Evolutionary conservation across 768 basidiomycete genomes (phyloP), one percentile per base, ranked within the genome.

Genomic region (Rhodotorula babjevae): DNA sequence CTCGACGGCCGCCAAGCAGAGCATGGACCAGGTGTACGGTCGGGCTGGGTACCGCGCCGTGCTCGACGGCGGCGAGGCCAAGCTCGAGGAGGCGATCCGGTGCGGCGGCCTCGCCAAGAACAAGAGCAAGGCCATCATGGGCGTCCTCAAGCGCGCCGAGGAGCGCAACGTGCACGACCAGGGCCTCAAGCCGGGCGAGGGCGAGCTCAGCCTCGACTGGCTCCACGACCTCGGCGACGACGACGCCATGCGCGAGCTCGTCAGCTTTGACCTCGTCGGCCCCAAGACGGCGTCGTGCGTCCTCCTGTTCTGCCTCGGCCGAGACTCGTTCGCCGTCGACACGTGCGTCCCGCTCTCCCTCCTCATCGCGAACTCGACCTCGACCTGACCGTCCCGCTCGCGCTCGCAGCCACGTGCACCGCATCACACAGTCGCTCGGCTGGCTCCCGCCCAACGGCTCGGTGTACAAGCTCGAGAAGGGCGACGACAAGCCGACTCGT

Each of bases 321-420:
- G 78, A 18, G 72, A 76, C 21, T 75, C 73, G 11, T 78, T 79
- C 53, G 78, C 78, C 2, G 77, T 79, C 46, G 78, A 79, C 63
- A 79, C 77, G 71, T 76, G 29, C n/a, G 75, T 63, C 40, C 49
- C 25, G n/a, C 25, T 19, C 10, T 29, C 27, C 2, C n/a, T 16
- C 27, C 25, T 23, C 25, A 21, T 16, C 50, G 7, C 31, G 11
- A 3, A 7, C 29, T 36, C 36, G 25, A 27, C 49, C 27, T n/a
- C n/a, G n/a, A n/a, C n/a, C 21, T 14, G 31, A 12, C n/a, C n/a
- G 23, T 33, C 44, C 5, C 2, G 42, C 27, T 29, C 14, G 27
- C 36, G 36, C 25, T n/a, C 19, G 60, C 69, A 74, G 73, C 2
- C 78, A 79, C 74, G 77, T 79, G 46, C 71, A 67, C 55, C 73